These are phyloP conservation scores for Fusarium algeriense DNA, from an alignment of 2,329 filamentous ascomycete genomes.

Conservation along the genomic window DNA sequence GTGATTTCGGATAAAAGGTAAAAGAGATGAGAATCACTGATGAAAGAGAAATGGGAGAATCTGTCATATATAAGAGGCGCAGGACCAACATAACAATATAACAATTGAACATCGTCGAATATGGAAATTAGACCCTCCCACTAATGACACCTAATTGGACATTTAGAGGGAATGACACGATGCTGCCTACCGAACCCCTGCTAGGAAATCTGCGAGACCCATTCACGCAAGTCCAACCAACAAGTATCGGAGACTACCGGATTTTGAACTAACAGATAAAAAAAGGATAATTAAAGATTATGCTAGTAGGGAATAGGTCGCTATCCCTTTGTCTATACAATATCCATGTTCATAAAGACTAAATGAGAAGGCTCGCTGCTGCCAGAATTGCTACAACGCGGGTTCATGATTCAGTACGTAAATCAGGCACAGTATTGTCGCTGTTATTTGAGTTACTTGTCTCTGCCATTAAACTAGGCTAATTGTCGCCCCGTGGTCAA, in stretches of 20 bases:
- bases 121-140: background rate
- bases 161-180: background rate
- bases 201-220: background rate
- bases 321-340: too few species aligned
- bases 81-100: background rate
- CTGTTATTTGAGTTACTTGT: background rate
- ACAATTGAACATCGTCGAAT: fast-evolving
- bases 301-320: too few species aligned
- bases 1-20: background rate
- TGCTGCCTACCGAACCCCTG: background rate
- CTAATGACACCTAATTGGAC: background rate
- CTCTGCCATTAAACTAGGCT: background rate
- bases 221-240: background rate
- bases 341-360: background rate
- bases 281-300: too few species aligned
- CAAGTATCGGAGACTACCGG: background rate
- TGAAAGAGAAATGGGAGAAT: background rate
- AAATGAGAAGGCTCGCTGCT: background rate
- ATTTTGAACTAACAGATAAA: background rate
- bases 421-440: background rate
- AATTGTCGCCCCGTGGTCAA: background rate
- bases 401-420: background rate
- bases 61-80: fast-evolving
- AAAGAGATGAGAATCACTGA: background rate
- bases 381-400: background rate